Percentiles rank a stretch among this genome's conserved stretches.
Evolutionary conservation across 1,284 basidiomycete species (phyloP).

Genomic region (Omphalotus olearius): DNA sequence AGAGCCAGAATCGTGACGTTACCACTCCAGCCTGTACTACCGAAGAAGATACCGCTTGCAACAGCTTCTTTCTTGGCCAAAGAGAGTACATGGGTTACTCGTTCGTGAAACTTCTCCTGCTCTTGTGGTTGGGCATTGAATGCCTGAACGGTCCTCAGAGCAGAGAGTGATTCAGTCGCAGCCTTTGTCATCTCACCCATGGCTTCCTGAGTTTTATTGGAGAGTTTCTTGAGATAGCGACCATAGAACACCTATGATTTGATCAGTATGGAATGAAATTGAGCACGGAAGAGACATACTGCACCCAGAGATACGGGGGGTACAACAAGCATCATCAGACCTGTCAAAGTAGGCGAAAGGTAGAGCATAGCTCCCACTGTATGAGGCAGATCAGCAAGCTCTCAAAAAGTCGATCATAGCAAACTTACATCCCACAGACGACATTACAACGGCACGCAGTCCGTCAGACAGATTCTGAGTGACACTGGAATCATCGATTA

Average conservation of each 20-base stretch:
- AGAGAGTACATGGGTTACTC: conserved; percentile 67
- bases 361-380: conserved; percentile 94
- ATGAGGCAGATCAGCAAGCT: conserved; percentile 6
- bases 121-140: conserved; percentile 82
- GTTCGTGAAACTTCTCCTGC: conserved; percentile 61
- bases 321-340: conserved; percentile 92
- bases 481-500: conserved; percentile 43
- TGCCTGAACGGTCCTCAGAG: conserved; percentile 90
- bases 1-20: conserved; percentile 90
- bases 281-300: conserved; percentile 39
- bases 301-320: conserved; percentile 95
- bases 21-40: conserved; percentile 90
- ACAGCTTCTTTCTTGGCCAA: conserved; percentile 87
- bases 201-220: conserved; percentile 90
- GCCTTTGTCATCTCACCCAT: conserved; percentile 93
- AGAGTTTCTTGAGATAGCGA: conserved; percentile 88
- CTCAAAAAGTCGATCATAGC: not conserved
- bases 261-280: conserved; percentile 3
- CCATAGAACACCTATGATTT: conserved; percentile 84
- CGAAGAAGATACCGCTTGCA: conserved; percentile 92
- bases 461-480: conserved; percentile 93
- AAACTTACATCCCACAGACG: conserved; percentile 78
- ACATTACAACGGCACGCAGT: conserved; percentile 82
- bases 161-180: conserved; percentile 90
- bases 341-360: conserved; percentile 85